Conservation (phyloP, 148 eudicot genomes). For the Fagopyrum tataricum region DNA sequence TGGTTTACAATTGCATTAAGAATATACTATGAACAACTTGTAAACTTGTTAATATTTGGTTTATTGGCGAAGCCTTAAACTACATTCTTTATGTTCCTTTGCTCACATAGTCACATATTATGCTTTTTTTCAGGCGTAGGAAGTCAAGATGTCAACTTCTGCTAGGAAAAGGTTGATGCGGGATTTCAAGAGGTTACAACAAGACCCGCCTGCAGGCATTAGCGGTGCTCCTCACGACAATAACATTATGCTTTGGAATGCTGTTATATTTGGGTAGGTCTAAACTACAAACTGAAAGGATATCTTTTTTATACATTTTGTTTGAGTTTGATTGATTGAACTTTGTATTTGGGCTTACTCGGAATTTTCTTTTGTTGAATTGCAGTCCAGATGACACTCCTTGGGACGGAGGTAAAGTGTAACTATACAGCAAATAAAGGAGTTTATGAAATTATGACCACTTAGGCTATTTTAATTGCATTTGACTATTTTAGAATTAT, state of each 20-base stretch:
- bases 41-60: not conserved
- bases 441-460: not conserved
- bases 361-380: slow-evolving; percentile 1
- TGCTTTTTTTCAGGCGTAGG: slow-evolving; percentile 14
- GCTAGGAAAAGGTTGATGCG: slow-evolving; percentile 69
- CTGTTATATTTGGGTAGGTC: slow-evolving; percentile 64
- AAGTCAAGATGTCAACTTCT: slow-evolving; percentile 62
- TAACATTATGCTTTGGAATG: slow-evolving; percentile 76
- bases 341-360: not conserved
- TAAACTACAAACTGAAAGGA: not conserved
- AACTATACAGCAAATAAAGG: not conserved
- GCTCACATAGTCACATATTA: slow-evolving; percentile 13
- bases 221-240: slow-evolving; percentile 72
- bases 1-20: not conserved
- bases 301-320: not conserved
- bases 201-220: slow-evolving; percentile 74
- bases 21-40: not conserved
- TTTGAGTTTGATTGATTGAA: not conserved
- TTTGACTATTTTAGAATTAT: not conserved
- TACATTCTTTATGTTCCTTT: not conserved
- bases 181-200: slow-evolving; percentile 65
- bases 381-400: slow-evolving; percentile 78
- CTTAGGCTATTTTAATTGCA: too few species aligned
- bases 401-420: slow-evolving; percentile 62
- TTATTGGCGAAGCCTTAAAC: not conserved